Base-by-base conservation (phyloP, 805 yeast species). In the Teunomyces pallodes region DNA sequence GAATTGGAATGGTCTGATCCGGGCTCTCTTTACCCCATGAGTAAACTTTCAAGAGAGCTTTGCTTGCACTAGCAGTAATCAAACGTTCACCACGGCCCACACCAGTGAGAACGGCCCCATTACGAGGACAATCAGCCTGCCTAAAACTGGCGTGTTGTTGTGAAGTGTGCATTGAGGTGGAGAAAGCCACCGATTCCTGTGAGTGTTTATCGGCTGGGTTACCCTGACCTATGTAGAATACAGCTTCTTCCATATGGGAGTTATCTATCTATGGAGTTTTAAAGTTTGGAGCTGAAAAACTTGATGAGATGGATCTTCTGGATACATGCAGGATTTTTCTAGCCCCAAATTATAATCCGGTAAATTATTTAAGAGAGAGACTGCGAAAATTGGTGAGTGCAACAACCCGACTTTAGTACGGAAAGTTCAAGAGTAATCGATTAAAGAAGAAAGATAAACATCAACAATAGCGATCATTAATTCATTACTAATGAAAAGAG, bases 1-100 rank as follows among this genome's bases (percentile, higher is more conserved):
- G 96, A 10, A 91, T 73, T 0, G 96, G 94, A 36, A 91, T 75
- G 57, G 85, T 75, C 69, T 90, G 94, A 55, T 87, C 89, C 5
- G 83, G 79, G 29, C 88, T 73, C 75, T 82, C 87, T 54, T 84
- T 82, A 16, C 88, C 86, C 72, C 83, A 76, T 5, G 81, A 67
- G 60, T 89, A 91, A 1, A 85, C 86, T 52, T 86, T 84, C 27
- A 91, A 69, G 50, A 90, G 65, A 0, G 97, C 94, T 60, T 86
- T 87, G 36, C 76, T 80, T n/a, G 74, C 70, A 51, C 85, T 82
- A 0, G 89, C 87, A 8, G 81, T 82, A 51, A 88, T 78, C 10
- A 86, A 60, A 47, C 81, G 75, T 36, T 78, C 77, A 12, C 81
- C 81, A 6, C 63, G 49, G 4, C 78, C 75, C 27, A 73, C 48